These are phyloP conservation scores for Trichoderma orchidacearum DNA, from an alignment of 495 filamentous ascomycete species.

Conservation along the genomic window DNA sequence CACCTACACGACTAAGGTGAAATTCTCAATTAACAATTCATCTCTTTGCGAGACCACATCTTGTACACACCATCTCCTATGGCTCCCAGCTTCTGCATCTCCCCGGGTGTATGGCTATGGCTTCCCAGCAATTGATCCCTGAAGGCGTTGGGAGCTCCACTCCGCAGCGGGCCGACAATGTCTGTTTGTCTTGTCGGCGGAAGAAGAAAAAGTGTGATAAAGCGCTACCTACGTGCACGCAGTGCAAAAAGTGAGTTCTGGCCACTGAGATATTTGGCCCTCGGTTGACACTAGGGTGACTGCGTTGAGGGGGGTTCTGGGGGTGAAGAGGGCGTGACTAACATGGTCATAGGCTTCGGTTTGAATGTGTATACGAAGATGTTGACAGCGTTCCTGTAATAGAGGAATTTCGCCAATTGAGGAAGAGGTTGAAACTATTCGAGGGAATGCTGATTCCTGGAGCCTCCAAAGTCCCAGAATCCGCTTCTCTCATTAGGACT, in stretches of 20 bases:
- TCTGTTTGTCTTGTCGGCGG: background rate
- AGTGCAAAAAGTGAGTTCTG: background rate
- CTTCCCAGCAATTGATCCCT: background rate
- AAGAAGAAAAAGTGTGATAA: background rate
- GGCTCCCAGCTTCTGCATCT: background rate
- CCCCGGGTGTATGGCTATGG: background rate
- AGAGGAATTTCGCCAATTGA: background rate
- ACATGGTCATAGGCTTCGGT: background rate
- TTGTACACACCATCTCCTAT: too few species aligned
- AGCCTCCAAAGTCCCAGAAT: background rate
- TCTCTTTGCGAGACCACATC: too few species aligned
- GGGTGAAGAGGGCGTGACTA: too few species aligned
- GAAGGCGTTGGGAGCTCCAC: background rate
- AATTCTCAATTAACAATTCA: too few species aligned
- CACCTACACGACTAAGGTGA: too few species aligned
- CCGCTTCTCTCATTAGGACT: background rate
- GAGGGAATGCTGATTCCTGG: background rate
- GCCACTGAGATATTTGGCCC: too few species aligned
- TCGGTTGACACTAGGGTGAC: too few species aligned
- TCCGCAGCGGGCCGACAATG: background rate
- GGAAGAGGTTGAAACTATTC: background rate
- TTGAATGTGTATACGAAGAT: background rate
- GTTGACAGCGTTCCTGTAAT: background rate
- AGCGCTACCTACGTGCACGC: background rate
- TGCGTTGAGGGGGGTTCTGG: too few species aligned